Conservation (phyloP, 2,329 filamentous ascomycete species). For the Stemphylium beticola region DNA sequence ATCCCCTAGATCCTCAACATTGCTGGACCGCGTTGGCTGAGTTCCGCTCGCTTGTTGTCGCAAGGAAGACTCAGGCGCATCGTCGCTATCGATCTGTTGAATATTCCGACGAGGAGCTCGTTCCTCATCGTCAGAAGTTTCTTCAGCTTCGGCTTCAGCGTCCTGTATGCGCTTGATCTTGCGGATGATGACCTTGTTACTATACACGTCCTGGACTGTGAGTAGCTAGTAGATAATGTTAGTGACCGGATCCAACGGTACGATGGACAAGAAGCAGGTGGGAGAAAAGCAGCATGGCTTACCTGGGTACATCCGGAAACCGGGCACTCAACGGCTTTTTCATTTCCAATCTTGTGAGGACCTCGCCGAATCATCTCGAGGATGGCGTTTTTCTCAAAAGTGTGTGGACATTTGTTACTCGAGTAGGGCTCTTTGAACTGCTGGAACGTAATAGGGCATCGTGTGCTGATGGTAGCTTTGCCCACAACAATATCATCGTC, state of each 20-base stretch:
- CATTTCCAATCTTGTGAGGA: conserved; percentile 23
- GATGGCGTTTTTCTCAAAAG: conserved; percentile 72
- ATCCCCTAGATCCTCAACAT: conserved; percentile 30
- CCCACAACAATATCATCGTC: conserved; percentile 72
- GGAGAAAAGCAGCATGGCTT: background rate
- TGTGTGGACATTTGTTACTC: conserved; percentile 72
- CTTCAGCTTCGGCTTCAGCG: conserved; percentile 32
- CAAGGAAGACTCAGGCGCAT: background rate
- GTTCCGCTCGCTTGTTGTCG: conserved; percentile 7
- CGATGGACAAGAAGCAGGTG: background rate
- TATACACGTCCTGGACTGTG: conserved; percentile 34
- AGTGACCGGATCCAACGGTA: background rate
- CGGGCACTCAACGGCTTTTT: conserved; percentile 62
- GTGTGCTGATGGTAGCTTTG: conserved; percentile 67
- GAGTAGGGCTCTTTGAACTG: conserved; percentile 71
- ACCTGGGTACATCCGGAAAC: conserved; percentile 67
- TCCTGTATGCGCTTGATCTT: conserved; percentile 48
- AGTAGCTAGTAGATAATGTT: conserved; percentile 34
- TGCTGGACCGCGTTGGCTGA: conserved; percentile 24
- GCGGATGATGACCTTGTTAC: conserved; percentile 42
- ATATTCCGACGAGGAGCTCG: conserved; percentile 6
- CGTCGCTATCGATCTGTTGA: conserved; percentile 4
- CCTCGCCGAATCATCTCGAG: conserved; percentile 57
- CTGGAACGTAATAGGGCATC: conserved; percentile 72
- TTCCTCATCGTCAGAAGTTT: conserved; percentile 36